Conservation (phyloP, 495 filamentous ascomycete genomes). For the Hypoxylon intermedium region DNA sequence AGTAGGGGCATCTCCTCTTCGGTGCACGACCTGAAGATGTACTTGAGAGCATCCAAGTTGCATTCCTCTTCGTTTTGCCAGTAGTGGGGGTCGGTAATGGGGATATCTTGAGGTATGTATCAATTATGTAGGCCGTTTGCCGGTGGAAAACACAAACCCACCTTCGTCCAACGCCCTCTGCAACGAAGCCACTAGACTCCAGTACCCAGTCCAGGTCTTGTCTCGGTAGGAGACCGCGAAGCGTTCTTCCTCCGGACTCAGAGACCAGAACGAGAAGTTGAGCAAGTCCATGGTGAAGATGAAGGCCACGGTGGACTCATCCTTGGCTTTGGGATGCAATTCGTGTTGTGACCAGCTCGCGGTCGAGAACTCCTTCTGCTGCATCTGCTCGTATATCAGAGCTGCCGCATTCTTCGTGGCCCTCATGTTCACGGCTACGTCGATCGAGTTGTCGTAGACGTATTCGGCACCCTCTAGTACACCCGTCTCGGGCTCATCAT, state of each 20-base stretch:
- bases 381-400: conserved; percentile 79
- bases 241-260: conserved; percentile 63
- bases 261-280: conserved; percentile 97
- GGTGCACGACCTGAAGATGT: conserved; percentile 87
- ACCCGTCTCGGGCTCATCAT: conserved; percentile 71
- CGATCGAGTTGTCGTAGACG: conserved; percentile 91
- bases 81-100: conserved; percentile 86
- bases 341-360: conserved; percentile 87
- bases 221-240: conserved; percentile 84
- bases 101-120: conserved; percentile 66
- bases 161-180: conserved; percentile 90
- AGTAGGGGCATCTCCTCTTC: conserved; percentile 88
- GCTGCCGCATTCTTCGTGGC: conserved; percentile 81
- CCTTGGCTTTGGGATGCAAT: conserved; percentile 82
- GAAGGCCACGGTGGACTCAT: conserved; percentile 81
- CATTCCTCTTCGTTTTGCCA: conserved; percentile 82
- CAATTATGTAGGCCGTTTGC: conserved; percentile 25
- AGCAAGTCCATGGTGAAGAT: conserved; percentile 96
- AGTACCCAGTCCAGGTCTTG: conserved; percentile 90
- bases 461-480: conserved; percentile 84
- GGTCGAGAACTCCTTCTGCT: conserved; percentile 81
- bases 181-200: conserved; percentile 87
- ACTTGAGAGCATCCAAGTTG: conserved; percentile 71
- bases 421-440: conserved; percentile 82
- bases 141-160: conserved; percentile 42